phyloP scores from a whole-genome alignment of 768 basidiomycete genomes.

The Rhodotorula taiwanensis region DNA sequence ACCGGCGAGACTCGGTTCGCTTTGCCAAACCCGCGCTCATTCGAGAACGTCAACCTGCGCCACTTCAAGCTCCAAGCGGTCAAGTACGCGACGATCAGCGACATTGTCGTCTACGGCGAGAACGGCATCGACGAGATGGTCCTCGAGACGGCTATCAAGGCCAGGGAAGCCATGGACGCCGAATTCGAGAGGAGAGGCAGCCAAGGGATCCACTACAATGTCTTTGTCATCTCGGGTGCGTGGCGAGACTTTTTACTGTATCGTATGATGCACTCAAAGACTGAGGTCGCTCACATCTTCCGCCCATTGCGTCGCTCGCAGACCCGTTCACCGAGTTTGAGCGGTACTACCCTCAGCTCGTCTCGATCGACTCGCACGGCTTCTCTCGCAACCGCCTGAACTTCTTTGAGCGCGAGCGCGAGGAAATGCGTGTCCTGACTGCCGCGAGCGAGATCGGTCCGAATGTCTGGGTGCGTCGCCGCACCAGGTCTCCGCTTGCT shows the following conservation, averaged over 20 bases:
- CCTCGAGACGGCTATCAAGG: slow-evolving; percentile 34
- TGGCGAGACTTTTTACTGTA: too few species aligned
- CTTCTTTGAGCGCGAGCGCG: slow-evolving; percentile 74
- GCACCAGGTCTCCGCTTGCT: background rate
- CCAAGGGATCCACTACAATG: slow-evolving; percentile 53
- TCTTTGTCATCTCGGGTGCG: slow-evolving; percentile 63
- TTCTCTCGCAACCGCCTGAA: slow-evolving; percentile 50
- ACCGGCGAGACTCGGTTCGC: slow-evolving; percentile 5
- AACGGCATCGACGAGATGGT: slow-evolving; percentile 47
- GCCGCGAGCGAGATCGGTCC: slow-evolving; percentile 64
- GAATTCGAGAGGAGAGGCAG: slow-evolving; percentile 17
- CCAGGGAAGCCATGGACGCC: slow-evolving; percentile 27
- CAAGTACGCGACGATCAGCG: slow-evolving; percentile 79
- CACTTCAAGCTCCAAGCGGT: slow-evolving; percentile 87
- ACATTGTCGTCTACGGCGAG: slow-evolving; percentile 76
- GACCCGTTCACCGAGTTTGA: slow-evolving; percentile 46
- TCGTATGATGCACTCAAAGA: too few species aligned
- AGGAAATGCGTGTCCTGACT: slow-evolving; percentile 84
- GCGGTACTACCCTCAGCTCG: slow-evolving; percentile 42
- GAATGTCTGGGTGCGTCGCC: slow-evolving; percentile 43
- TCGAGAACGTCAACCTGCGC: slow-evolving; percentile 45
- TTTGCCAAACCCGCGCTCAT: slow-evolving; percentile 10
- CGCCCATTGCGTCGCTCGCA: slow-evolving; percentile 7
- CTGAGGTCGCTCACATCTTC: too few species aligned
- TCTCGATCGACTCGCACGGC: slow-evolving; percentile 43